Evolutionary conservation across 768 basidiomycete genomes (phyloP), one percentile per base, ranked within the genome.

Genomic region (Lactarius indigo): DNA sequence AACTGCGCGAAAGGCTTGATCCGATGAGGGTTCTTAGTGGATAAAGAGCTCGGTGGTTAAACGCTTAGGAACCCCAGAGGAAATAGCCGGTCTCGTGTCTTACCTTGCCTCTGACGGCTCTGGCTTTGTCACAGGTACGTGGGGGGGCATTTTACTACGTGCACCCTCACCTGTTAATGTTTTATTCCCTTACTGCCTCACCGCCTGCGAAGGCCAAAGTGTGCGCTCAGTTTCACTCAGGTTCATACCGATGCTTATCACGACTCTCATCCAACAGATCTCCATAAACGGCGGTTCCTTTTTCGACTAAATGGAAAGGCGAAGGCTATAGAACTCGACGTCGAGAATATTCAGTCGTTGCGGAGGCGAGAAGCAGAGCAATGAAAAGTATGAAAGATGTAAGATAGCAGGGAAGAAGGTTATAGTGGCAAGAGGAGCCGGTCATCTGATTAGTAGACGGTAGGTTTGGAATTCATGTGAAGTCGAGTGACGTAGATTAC

Each of bases 81-180:
- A 71, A 28, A 47, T 73, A 20, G 72, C 72, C 7, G 59, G 59
- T 7, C 35, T 69, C 4, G 72, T 67, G 15, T 71, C 72, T 30
- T 73, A 69, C 39, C 37, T 72, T 20, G 68, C 52, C 5, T 67
- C 68, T 35, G 63, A 66, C 15, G 39, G 61, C 26, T 50, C 70
- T 30, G 42, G 63, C 10, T 72, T 71, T 42, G 39, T 73, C 15
- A 72, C 72, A 8, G 72, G 68, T 69, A 59, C 37, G 64, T 56
- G 17, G 28, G 28, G n/a, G 33, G 35, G 39, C 23, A 7, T 20
- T n/a, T 20, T 31, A 17, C 26, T 54, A 0, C 12, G 39, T 23
- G 54, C 4, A 12, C 31, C 31, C 28, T n/a, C 31, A 28, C 7
- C 47, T 52, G 57, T 63, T 59, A 26, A 66, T n/a, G 18, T 2